These are phyloP conservation scores for Schizonepeta tenuifolia DNA, from an alignment of 257 asterid species.

Conservation along the genomic window DNA sequence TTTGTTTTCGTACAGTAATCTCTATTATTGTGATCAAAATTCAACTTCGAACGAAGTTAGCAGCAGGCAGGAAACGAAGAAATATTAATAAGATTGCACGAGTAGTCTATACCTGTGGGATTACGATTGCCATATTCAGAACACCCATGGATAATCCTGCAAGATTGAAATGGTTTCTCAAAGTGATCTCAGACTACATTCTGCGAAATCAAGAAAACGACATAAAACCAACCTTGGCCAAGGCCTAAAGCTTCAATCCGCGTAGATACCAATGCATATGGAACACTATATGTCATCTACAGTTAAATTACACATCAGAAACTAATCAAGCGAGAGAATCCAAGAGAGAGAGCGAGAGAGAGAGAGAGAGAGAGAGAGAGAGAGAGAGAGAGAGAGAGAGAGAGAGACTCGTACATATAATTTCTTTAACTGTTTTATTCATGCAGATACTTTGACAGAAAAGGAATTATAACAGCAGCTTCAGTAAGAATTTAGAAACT, in stretches of 20 bases:
- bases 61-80: not conserved
- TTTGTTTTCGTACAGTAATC: not conserved
- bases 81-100: not conserved
- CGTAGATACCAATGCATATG: slow-evolving; percentile 73
- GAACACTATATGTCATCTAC: slow-evolving; percentile 72
- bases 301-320: slow-evolving; percentile 21
- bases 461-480: not conserved
- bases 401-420: not conserved
- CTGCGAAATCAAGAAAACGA: slow-evolving; percentile 24
- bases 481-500: slow-evolving; percentile 38
- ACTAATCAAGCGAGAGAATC: not conserved
- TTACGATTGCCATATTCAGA: slow-evolving; percentile 83
- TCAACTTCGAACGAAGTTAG: not conserved
- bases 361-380: not conserved
- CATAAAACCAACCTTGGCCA: slow-evolving; percentile 55
- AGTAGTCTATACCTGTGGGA: slow-evolving; percentile 68
- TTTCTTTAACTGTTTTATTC: not conserved
- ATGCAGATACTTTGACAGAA: not conserved
- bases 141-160: slow-evolving; percentile 88
- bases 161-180: slow-evolving; percentile 34
- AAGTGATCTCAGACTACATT: slow-evolving; percentile 24
- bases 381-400: not conserved
- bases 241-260: slow-evolving; percentile 79
- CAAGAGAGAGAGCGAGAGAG: too few relatives aligned
- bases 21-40: not conserved